Evolutionary conservation across 208 protist species (phyloP), one percentile per base, ranked within the genome.

Genomic region (Acanthamoeba triangularis): DNA sequence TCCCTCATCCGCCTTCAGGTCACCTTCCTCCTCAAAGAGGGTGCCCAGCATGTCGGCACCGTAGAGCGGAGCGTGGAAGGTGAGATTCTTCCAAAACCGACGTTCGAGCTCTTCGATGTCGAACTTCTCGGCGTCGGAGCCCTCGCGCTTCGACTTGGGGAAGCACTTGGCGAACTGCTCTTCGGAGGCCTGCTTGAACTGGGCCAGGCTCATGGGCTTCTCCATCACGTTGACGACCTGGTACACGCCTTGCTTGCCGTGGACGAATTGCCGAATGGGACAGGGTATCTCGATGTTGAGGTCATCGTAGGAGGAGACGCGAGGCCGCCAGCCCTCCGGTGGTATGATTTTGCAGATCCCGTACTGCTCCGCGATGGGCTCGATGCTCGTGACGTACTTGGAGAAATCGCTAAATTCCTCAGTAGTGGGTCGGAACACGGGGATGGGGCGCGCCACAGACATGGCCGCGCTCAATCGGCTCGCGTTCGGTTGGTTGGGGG

Each of bases 11-110:
- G 2, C 47, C 20, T 56, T 10, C 18, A 3, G 3, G 14, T 94
- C 74, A 30, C 63, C 63, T 47, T 80, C 69, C 14, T 87, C 74
- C 33, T 91, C 67, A 30, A 96, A 96, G 10, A 96, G 95, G 37
- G 61, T 94, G 59, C 95, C 95, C 87, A 94, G 92, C 95, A 96
- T 96, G 82, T 96, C 95, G 6, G 95, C 95, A 33, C 95, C 95
- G 69, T 96, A 96, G 23, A 93, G 59, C 23, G 95, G 85, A 7
- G 80, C 35, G n/a, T 96, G 72, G 72, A 96, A 93, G n/a, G 78
- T 85, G 5, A 94, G 35, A 44, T 94, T 94, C 72, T 96, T 96
- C 95, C 95, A 96, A 37, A 96, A 96, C 44, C 47, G 44, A 25
- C 95, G 35, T 61, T 96, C 95, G 18, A 96, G 78, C 41, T 96